Evolutionary conservation across 2,329 filamentous ascomycete genomes (phyloP).

Genomic region (Tolypocladium album): DNA sequence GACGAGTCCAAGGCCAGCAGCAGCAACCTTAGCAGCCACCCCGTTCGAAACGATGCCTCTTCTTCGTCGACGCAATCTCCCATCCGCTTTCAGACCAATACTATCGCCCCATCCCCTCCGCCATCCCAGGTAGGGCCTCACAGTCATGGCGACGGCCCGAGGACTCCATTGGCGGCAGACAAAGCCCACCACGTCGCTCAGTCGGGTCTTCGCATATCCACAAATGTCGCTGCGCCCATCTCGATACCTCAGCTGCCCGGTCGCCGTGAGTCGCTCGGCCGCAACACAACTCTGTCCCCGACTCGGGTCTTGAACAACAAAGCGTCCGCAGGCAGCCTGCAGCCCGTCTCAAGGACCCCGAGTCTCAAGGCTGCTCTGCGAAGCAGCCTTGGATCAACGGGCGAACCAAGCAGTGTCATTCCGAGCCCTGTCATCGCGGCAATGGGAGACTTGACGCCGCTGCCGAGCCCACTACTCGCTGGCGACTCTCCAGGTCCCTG

Average conservation of each 20-base stretch:
- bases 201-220: conserved; percentile 26
- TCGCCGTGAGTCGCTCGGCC: conserved; percentile 23
- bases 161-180: not conserved
- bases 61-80: conserved; percentile 10
- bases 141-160: conserved; percentile 3
- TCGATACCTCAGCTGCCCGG: conserved; percentile 10
- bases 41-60: not conserved
- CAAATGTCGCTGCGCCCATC: conserved; percentile 17
- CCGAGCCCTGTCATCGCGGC: conserved; percentile 65
- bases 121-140: conserved; percentile 5
- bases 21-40: not conserved
- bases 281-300: conserved; percentile 19
- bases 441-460: conserved; percentile 67
- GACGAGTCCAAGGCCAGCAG: conserved; percentile 3
- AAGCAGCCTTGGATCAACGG: conserved; percentile 36
- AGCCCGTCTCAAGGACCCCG: conserved; percentile 45
- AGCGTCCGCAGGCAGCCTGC: conserved; percentile 24
- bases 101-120: conserved; percentile 24
- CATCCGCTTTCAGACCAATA: conserved; percentile 14
- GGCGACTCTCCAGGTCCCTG: conserved; percentile 57
- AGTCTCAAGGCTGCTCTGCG: conserved; percentile 48
- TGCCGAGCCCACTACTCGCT: conserved; percentile 63
- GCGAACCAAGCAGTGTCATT: conserved; percentile 54
- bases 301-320: conserved; percentile 17
- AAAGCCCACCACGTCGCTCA: conserved; percentile 3